These are phyloP conservation scores for Dimargaris cristalligena DNA, from an alignment of 192 early-diverging fungal species.

Conservation along the genomic window DNA sequence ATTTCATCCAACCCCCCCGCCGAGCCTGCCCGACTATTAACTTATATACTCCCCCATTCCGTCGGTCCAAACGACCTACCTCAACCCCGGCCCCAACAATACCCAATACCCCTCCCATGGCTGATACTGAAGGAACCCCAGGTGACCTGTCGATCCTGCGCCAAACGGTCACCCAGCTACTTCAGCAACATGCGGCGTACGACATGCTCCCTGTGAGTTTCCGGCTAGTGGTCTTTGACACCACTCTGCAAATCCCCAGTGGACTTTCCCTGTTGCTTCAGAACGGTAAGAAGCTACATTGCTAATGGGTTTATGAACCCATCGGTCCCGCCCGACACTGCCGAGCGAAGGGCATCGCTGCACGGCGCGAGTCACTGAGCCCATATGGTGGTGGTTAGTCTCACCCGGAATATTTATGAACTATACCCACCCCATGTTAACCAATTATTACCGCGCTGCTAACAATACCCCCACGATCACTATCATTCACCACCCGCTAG, in stretches of 20 bases:
- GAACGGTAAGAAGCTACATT: conserved; percentile 49
- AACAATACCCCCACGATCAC: conserved; percentile 10
- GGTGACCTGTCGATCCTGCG: conserved; percentile 2
- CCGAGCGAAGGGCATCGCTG: not conserved
- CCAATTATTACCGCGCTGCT: conserved; percentile 5
- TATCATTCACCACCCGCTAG: conserved; percentile 28
- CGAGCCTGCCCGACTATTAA: too few relatives aligned
- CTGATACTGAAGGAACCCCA: not conserved
- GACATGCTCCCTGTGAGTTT: conserved; percentile 82
- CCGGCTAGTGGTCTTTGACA: conserved; percentile 83
- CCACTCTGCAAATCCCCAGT: conserved; percentile 75
- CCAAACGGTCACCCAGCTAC: conserved; percentile 29
- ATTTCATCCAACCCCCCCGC: too few relatives aligned
- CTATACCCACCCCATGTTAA: not conserved
- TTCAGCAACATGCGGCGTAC: conserved; percentile 76
- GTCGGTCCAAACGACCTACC: not conserved
- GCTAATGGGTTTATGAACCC: not conserved
- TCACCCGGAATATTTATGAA: not conserved
- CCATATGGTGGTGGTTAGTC: not conserved
- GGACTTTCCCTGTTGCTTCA: conserved; percentile 84
- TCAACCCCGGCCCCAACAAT: not conserved
- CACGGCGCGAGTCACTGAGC: not conserved
- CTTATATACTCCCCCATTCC: too few relatives aligned
- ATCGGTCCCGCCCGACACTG: not conserved
- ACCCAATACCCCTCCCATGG: not conserved